These are phyloP conservation scores for Aspergillus saccharolyticus DNA, from an alignment of 495 filamentous ascomycete genomes.

Conservation along the genomic window DNA sequence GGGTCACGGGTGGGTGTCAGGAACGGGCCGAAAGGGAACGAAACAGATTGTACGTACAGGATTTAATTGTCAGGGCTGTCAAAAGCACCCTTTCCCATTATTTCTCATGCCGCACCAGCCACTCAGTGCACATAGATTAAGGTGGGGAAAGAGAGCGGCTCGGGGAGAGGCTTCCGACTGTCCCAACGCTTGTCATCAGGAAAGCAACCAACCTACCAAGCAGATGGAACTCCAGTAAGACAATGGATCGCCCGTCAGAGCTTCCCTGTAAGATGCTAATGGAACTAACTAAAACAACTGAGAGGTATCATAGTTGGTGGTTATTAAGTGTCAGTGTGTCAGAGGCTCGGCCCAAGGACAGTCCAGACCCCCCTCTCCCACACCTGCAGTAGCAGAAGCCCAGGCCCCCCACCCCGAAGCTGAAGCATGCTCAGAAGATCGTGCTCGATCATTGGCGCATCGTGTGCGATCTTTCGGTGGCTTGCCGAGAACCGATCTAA, in stretches of 20 bases:
- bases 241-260: slow-evolving; percentile 14
- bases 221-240: background rate
- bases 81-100: background rate
- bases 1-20: background rate
- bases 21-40: background rate
- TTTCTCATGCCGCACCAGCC: background rate
- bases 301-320: background rate
- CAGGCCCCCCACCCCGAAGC: background rate
- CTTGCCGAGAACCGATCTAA: slow-evolving; percentile 12
- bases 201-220: slow-evolving; percentile 7
- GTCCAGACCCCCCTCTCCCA: slow-evolving; percentile 11
- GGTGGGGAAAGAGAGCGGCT: slow-evolving; percentile 11
- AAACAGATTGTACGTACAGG: background rate
- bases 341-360: background rate
- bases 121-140: background rate
- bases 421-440: slow-evolving; percentile 5
- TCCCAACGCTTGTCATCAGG: slow-evolving; percentile 18
- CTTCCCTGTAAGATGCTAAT: background rate
- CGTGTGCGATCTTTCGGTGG: slow-evolving; percentile 6
- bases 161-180: slow-evolving; percentile 21
- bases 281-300: background rate
- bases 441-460: slow-evolving; percentile 13
- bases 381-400: background rate
- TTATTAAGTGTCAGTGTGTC: background rate
- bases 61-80: background rate